Base-by-base conservation (phyloP, 768 basidiomycete species). In the Pleurotus tuoliensis region DNA sequence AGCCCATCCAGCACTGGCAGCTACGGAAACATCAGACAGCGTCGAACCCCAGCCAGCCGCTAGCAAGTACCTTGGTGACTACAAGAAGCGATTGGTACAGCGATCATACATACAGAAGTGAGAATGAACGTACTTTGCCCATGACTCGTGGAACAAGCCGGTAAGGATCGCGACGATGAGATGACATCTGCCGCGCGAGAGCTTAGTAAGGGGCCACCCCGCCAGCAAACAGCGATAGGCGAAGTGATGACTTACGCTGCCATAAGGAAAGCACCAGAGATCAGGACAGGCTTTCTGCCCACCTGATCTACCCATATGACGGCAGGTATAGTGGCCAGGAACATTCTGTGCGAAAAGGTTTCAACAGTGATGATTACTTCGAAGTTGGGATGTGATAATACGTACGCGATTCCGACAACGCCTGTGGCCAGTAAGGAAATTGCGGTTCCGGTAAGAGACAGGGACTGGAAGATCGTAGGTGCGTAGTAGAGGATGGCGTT, bases 401-500 rank as follows among this genome's bases (percentile, higher is more conserved):
- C 82, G 57, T 75, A 88, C 85, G 82, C 87, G 63, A 91, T 83
- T 41, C 90, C 90, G 52, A 91, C 90, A 16, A 92, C 87, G 52
- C 89, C 90, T 39, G 78, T 80, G 6, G 78, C 78, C 27, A 78
- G 66, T 22, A 80, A 69, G 0, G 78, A 79, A 38, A 76, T 80
- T 1, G 86, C 76, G 59, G 82, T 86, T 2, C 87, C 86, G 1
- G 74, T 76, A 34, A 90, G 70, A 47, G 86, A 82, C 38, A 92
- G 78, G 13, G 66, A 61, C 43, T 73, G 47, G 74, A 91, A 92
- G 58, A 92, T 90, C 40, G 71, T 77, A 3, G 86, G 89, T 0
- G 88, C 88, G 62, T 90, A 90, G 73, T 90, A 90, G 50, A 90
- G 70, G 61, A 89, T 86, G 5, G 82, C 86, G 61, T 89, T 88